These are phyloP conservation scores for Sistotremastrum suecicum DNA, from an alignment of 768 basidiomycete genomes.

Conservation along the genomic window DNA sequence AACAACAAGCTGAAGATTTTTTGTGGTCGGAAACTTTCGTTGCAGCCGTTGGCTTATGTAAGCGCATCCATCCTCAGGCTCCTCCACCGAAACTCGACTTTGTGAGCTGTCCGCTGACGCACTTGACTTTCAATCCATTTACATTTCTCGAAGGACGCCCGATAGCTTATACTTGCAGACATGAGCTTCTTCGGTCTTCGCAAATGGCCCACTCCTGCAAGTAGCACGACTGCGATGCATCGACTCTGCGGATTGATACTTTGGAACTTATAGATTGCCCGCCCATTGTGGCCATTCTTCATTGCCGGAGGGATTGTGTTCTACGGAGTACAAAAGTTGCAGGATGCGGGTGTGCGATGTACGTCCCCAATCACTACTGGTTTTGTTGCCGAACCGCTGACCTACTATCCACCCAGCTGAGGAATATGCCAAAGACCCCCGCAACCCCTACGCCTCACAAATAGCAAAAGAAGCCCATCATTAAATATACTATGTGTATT, in stretches of 20 bases:
- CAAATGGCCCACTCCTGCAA: conserved; percentile 68
- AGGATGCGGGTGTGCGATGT: conserved; percentile 62
- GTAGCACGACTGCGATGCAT: conserved; percentile 17
- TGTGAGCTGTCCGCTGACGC: too few relatives aligned
- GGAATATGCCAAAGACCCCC: conserved; percentile 57
- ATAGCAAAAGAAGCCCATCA: conserved; percentile 44
- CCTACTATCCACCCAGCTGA: conserved; percentile 29
- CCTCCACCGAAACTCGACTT: too few relatives aligned
- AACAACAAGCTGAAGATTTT: too few relatives aligned
- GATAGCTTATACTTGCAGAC: background rate
- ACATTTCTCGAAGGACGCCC: too few relatives aligned
- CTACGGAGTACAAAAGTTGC: conserved; percentile 52
- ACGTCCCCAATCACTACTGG: conserved; percentile 19
- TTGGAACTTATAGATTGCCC: conserved; percentile 34
- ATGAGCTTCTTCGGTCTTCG: conserved; percentile 73
- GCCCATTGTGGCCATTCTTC: conserved; percentile 74
- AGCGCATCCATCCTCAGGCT: too few relatives aligned
- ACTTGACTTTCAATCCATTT: too few relatives aligned
- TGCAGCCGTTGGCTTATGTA: too few relatives aligned
- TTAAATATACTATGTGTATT: conserved; percentile 6
- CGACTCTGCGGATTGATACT: background rate
- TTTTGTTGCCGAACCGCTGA: conserved; percentile 1
- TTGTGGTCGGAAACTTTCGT: too few relatives aligned
- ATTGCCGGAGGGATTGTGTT: conserved; percentile 48
- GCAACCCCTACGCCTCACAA: conserved; percentile 71